A percentile compares a stretch with the other conserved stretches of the same genome.
Conservation (phyloP, 441 rosid species). For the Adansonia grandidieri region DNA sequence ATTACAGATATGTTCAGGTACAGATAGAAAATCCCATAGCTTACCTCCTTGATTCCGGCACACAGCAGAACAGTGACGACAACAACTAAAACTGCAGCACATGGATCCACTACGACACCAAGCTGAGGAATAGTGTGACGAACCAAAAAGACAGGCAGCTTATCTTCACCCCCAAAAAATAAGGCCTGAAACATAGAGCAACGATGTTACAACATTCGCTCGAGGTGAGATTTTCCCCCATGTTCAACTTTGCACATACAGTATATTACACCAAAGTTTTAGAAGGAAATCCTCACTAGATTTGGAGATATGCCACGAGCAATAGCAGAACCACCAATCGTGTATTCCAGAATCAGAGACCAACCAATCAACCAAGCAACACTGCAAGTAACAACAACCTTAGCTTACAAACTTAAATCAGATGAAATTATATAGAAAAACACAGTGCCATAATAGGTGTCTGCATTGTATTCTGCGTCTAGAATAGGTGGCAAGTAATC, state of each 20-base stretch:
- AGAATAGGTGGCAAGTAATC: not conserved
- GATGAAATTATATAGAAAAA: not conserved
- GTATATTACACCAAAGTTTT: not conserved
- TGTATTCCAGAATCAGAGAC: constrained; percentile 89
- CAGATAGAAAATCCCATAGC: not conserved
- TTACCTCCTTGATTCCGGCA: constrained; percentile 97
- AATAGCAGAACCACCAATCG: constrained; percentile 94
- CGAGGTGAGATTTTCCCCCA: constrained; percentile 10
- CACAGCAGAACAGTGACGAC: constrained; percentile 85
- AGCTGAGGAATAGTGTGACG: constrained; percentile 82
- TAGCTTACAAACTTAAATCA: constrained; percentile 17
- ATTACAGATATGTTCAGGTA: not conserved
- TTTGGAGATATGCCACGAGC: constrained; percentile 98
- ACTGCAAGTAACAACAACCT: constrained; percentile 40
- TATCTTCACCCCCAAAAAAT: constrained; percentile 82
- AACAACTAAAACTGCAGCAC: constrained; percentile 81
- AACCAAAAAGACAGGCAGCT: constrained; percentile 76
- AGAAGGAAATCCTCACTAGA: constrained; percentile 51
- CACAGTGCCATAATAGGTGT: not conserved
- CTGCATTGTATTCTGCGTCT: not conserved
- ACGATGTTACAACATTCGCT: not conserved
- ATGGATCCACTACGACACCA: constrained; percentile 84
- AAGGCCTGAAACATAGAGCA: constrained; percentile 59
- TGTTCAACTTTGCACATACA: constrained; percentile 2
- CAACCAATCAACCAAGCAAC: constrained; percentile 98